phyloP scores from a whole-genome alignment of 176 grass and related monocot species.

The Miscanthus lutarioriparius region DNA sequence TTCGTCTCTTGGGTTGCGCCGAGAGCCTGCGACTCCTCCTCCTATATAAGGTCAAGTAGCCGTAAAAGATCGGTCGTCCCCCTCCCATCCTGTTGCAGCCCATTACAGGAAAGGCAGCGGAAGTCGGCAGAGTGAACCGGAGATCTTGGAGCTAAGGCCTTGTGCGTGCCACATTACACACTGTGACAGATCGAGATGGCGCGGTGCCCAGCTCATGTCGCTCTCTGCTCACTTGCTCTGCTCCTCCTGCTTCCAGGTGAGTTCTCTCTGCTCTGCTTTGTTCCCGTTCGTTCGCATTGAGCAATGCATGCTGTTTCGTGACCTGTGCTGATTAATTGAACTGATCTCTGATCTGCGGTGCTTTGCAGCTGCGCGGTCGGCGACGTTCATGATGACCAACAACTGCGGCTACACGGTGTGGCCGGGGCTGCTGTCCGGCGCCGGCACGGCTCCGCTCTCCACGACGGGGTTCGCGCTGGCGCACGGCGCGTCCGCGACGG shows the following conservation, averaged over 20 bases:
- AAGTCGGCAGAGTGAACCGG: background rate
- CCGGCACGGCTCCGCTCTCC: conserved; percentile 58
- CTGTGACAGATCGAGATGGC: conserved; percentile 20
- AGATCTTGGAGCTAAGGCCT: conserved; percentile 11
- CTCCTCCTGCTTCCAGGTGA: conserved; percentile 47
- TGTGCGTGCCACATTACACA: background rate
- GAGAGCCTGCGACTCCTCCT: too few relatives aligned
- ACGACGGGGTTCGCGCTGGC: conserved; percentile 74
- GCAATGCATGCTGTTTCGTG: background rate
- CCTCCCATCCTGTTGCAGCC: background rate
- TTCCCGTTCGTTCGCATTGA: background rate
- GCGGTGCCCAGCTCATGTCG: conserved; percentile 23
- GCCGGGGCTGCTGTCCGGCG: conserved; percentile 82
- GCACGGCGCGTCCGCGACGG: conserved; percentile 51
- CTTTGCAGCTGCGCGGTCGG: conserved; percentile 54
- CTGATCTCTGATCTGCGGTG: background rate
- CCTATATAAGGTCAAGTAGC: too few relatives aligned
- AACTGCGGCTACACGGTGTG: conserved; percentile 86
- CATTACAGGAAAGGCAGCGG: background rate
- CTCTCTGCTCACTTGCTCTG: conserved; percentile 38
- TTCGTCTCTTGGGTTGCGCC: background rate
- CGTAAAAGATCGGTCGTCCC: background rate
- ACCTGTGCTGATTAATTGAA: too few relatives aligned
- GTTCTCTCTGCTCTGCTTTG: background rate
- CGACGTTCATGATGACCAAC: conserved; percentile 80